Base-by-base conservation (phyloP, 2,329 filamentous ascomycete genomes). In the Sporothrix mexicana region DNA sequence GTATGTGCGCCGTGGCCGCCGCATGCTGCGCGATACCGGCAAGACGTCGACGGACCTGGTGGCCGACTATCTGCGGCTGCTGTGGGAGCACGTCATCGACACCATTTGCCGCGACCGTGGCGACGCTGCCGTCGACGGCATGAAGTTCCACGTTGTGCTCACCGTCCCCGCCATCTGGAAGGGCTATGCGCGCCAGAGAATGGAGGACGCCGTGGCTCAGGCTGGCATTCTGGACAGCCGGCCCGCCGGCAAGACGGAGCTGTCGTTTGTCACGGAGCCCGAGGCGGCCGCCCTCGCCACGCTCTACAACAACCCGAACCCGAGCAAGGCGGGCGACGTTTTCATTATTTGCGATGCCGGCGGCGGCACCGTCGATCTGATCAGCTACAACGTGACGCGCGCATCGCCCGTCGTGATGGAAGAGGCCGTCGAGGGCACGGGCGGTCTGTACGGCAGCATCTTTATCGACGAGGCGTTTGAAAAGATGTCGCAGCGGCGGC, bases 391-490 rank as follows among this genome's bases (percentile, higher is more conserved):
- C 70, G 82, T 88, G 59, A 71, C 62, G 23, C 47, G 49, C 15
- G 17, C 57, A 17, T 15, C 41, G 4, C 70, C 72, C 12, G 78
- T 87, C 4, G 81, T 85, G 73, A 80, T 88, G 20, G 80, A 82
- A 71, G 86, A 88, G 77, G 83, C 85, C 12, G 83, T 83, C 2
- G 82, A 83, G 41, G 85, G 85, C 1, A 85, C 83, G 6, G 85
- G 86, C 9, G 85, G 83, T 1, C 81, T 84, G 73, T 87, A 84
- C 72, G 86, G 86, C 30, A 85, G 84, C 2, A 83, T 84, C 0
- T 84, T 85, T 75, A 79, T 88, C 72, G 86, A 87, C 73, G 80
- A 83, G 76, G 79, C 84, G 20, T 88, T 88, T 74, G 79, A 80
- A 43, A 80, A 83, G 30, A 84, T 84, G 73, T 77, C 86, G 20